phyloP scores from a whole-genome alignment of 306 rosid species.

The Fagus sylvatica region DNA sequence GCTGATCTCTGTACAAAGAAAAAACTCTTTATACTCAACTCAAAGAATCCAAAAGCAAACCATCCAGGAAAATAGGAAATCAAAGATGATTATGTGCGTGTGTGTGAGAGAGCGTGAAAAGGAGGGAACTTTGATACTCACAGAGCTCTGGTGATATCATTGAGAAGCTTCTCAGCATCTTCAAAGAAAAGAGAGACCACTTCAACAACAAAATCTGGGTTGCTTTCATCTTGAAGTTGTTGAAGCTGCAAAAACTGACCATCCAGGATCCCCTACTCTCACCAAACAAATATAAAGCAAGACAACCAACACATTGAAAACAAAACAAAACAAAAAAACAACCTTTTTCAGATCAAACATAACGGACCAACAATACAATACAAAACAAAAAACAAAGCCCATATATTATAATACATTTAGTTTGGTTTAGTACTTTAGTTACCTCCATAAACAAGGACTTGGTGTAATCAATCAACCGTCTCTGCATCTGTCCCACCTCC shows the following conservation, averaged over 20 bases:
- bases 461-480: conserved; percentile 81
- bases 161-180: conserved; percentile 94
- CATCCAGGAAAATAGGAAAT: not conserved
- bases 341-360: conserved; percentile 12
- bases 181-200: conserved; percentile 93
- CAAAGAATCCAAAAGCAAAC: conserved; percentile 18
- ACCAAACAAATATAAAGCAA: conserved; percentile 15
- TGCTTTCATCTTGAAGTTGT: conserved; percentile 96
- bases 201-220: conserved; percentile 93
- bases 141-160: conserved; percentile 80
- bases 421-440: not conserved
- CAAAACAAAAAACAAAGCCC: conserved; percentile 21
- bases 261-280: conserved; percentile 74
- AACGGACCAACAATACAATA: not conserved
- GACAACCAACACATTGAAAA: conserved; percentile 22
- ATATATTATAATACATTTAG: not conserved
- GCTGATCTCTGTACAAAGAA: conserved; percentile 58
- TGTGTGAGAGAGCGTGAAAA: not conserved
- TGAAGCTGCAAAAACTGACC: conserved; percentile 88
- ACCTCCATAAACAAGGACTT: conserved; percentile 81
- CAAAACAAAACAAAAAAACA: conserved; percentile 11
- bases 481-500: conserved; percentile 93
- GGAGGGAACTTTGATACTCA: conserved; percentile 35
- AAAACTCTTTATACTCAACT: conserved; percentile 7
- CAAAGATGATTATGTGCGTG: not conserved